Conservation (phyloP, 2,329 filamentous ascomycete species). For the Diaporthe sp. region DNA sequence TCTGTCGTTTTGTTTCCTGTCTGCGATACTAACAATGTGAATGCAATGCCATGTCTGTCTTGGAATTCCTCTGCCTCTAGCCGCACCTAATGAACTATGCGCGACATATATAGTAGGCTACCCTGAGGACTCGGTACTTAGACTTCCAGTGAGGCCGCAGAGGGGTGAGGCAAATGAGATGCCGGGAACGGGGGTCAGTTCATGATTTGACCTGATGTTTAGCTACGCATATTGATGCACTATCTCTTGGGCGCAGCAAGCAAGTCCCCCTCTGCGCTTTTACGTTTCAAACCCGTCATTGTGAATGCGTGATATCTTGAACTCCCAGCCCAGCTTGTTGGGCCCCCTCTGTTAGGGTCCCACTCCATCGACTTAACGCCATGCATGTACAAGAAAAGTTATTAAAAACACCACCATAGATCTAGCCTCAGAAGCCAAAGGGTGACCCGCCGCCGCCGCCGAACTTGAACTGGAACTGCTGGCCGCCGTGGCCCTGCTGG, state of each 20-base stretch:
- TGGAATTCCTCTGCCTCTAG: not conserved
- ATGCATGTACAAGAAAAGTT: conserved; percentile 16
- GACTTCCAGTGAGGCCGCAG: not conserved
- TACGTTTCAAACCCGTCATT: not conserved
- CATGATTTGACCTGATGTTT: conserved; percentile 19
- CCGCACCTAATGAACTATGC: not conserved
- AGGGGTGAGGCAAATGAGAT: not conserved
- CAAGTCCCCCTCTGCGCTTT: not conserved
- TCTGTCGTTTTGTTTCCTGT: conserved; percentile 30
- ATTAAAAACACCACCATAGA: not conserved
- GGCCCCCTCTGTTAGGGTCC: not conserved
- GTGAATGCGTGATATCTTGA: conserved; percentile 12
- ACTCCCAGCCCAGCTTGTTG: conserved; percentile 29
- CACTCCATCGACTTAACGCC: conserved; percentile 15
- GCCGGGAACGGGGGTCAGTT: not conserved
- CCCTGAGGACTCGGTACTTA: not conserved
- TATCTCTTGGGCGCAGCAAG: conserved; percentile 15
- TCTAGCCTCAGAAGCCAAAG: conserved; percentile 49
- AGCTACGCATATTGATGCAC: conserved; percentile 26
- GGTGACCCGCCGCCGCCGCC: conserved; percentile 58
- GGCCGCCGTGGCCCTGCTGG: conserved; percentile 63
- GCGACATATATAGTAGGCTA: too few species aligned
- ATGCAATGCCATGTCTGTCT: not conserved
- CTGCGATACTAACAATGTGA: conserved; percentile 39
- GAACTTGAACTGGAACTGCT: conserved; percentile 64